Evolutionary conservation across 208 protist species (phyloP), one percentile per base, ranked within the genome.

Genomic region (Leishmania tarentolae): DNA sequence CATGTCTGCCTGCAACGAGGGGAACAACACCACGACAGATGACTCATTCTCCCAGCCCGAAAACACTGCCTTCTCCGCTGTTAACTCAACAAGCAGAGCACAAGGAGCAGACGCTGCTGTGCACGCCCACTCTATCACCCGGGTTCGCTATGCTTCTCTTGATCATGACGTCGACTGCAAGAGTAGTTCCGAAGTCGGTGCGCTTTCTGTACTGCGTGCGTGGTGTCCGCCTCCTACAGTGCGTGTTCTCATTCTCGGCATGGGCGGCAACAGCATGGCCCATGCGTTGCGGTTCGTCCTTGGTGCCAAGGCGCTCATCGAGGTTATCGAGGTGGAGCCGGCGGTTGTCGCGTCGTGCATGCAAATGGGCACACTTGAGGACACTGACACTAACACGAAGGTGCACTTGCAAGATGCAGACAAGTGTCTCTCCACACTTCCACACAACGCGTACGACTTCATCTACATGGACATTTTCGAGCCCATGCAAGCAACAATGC

Each of bases 231-330:
- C 85, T 6, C 17, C 85, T 1, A 76, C 40, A 24, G 87, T 82
- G 44, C 82, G 83, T 15, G 69, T 92, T 9, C 70, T 96, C 3
- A 79, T 96, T 8, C 87, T 96, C 13, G 92, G 92, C 59, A 96
- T 96, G 92, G 92, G 92, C 66, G 92, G 92, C 42, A 96, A 96
- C 84, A 96, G 91, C 81, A 96, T 96, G 85, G 92, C 89, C 1
- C 72, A 88, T 0, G 83, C 89, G 28, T 82, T 96, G 21, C 90
- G 92, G 44, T 24, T 81, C 53, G 75, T 94, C 35, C 79, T 96
- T 11, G 92, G 92, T 7, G 63, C 77, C 5, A 66, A 75, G 1
- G 90, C 86, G 6, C 52, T 87, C 15, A 85, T 96, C 31, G 83
- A 93, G 72, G 78, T 94, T 31, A 88, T 93, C 31, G 92, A 96